Evolutionary conservation across 306 rosid species (phyloP).

Genomic region (Inga leiocalycina): DNA sequence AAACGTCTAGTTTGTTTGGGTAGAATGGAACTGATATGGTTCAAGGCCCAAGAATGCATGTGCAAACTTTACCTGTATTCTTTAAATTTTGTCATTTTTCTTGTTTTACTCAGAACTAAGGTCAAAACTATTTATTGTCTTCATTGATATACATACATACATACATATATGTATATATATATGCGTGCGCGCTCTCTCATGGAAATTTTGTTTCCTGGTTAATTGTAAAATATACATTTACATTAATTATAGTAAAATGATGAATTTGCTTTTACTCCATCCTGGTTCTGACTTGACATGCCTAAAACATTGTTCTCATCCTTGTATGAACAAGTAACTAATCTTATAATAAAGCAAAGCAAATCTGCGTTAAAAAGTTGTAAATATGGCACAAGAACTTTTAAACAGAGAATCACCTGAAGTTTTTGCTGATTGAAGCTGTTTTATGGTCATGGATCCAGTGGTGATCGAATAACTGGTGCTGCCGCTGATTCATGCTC

Average conservation of each 20-base stretch:
- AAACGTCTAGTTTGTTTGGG: neutral
- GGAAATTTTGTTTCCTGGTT: neutral
- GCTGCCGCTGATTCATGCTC: neutral
- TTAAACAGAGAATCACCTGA: constrained; percentile 19
- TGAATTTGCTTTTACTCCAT: neutral
- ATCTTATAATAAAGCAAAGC: neutral
- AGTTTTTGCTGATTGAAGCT: constrained; percentile 34
- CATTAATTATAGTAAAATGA: neutral
- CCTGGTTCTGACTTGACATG: neutral
- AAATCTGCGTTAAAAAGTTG: neutral
- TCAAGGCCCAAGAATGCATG: neutral
- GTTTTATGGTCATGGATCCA: constrained; percentile 24
- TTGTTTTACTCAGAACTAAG: neutral
- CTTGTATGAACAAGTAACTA: neutral
- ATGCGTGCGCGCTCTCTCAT: neutral
- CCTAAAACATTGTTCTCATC: neutral
- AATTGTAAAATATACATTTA: neutral
- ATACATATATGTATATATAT: accelerated
- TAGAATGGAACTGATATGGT: neutral
- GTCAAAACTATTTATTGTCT: neutral
- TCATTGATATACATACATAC: neutral
- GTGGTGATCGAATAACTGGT: constrained; percentile 9
- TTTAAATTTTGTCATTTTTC: neutral
- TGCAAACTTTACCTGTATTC: neutral
- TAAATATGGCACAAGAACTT: constrained; percentile 10